Conservation (phyloP, 1,284 basidiomycete species). For the Exobasidium rhododendri region DNA sequence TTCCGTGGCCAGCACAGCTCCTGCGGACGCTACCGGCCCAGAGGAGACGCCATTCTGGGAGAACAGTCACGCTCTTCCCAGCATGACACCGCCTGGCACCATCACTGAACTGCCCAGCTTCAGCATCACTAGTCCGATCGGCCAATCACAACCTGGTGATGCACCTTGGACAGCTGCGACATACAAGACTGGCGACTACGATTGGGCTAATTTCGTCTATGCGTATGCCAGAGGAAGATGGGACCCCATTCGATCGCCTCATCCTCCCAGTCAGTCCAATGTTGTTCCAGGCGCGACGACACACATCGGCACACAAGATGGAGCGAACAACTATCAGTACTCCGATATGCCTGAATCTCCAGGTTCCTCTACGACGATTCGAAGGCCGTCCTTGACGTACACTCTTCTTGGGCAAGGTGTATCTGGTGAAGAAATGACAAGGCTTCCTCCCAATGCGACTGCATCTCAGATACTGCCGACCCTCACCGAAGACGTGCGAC, state of each 20-base stretch:
- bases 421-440: conserved; percentile 10
- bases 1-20: not conserved
- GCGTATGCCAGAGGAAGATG: conserved; percentile 46
- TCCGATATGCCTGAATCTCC: not conserved
- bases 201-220: conserved; percentile 50
- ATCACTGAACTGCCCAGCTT: conserved; percentile 14
- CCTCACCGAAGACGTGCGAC: not conserved
- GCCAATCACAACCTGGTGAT: not conserved
- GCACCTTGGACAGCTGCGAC: conserved; percentile 1
- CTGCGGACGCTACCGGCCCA: too few species aligned
- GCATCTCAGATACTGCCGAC: not conserved
- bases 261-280: conserved; percentile 29
- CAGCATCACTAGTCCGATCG: not conserved
- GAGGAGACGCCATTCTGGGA: too few species aligned
- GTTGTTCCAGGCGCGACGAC: conserved; percentile 10
- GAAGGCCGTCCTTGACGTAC: conserved; percentile 8
- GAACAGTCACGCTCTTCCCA: too few species aligned
- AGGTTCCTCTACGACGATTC: not conserved
- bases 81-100: conserved; percentile 4
- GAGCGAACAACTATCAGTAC: too few species aligned
- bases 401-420: conserved; percentile 18
- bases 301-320: conserved; percentile 7
- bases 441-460: not conserved
- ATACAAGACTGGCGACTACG: conserved; percentile 20
- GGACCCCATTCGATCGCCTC: conserved; percentile 40